Evolutionary conservation across 345 rosid genomes (phyloP), one percentile per base, ranked within the genome.

Genomic region (Iberis pinnata): DNA sequence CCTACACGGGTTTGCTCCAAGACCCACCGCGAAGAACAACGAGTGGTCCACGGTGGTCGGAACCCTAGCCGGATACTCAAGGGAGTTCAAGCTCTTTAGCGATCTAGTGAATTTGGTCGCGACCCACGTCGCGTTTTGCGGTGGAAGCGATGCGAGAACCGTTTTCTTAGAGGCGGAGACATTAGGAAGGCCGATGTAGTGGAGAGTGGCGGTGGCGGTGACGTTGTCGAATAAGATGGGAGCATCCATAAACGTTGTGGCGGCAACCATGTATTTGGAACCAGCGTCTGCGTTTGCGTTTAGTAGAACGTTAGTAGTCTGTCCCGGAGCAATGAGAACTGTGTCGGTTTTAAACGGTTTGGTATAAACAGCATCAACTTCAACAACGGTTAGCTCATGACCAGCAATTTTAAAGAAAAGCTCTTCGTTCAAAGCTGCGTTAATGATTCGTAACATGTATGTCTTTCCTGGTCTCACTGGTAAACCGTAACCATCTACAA

Each of bases 371-470:
- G 84, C 89, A 48, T 87, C 96, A 2, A 81, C 64, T 59, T 81
- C 96, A 0, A 80, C 93, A 12, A 81, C 75, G 1, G 79, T 80
- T 48, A 87, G 39, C 7, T 75, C 50, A 71, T 87, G 93, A 61
- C 83, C 81, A 1, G 85, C 85, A 6, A 87, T 53, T 51, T 75
- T 73, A 61, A 87, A 80, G 75, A 81, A 87, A 35, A 87, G 80
- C 70, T 84, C 85, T 13, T 81, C 83, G 58, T 84, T 87, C 25
- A 90, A 78, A 11, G 88, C 98, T 6, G 98, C 89, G 24, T 82
- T 87, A 64, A 90, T 65, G 20, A 90, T 68, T 18, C 96, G 62
- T 43, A 90, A 73, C 89, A 84, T 64, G 78, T 90, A 87, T 5
- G 81, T 79, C 41, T 75, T 81, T 0, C 83, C 89, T 0, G 72